Evolutionary conservation across 2,329 filamentous ascomycete species (phyloP).

Genomic region (Stagonosporopsis chrysanthemi): DNA sequence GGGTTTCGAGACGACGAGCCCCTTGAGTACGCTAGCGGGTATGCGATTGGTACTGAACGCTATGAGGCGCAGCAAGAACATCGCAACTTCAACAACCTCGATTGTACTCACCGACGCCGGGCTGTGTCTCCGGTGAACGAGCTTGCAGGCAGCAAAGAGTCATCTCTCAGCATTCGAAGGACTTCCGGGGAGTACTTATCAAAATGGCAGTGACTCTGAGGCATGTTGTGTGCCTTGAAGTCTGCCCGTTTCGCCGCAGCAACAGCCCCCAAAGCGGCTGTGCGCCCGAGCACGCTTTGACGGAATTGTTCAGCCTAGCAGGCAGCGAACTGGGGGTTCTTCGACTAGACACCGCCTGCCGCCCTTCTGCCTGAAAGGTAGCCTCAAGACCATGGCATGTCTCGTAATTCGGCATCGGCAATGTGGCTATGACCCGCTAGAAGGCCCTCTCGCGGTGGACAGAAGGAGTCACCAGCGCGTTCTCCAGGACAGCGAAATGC

Average conservation of each 20-base stretch:
- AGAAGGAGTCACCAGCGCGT: conserved; percentile 38
- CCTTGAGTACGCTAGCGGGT: conserved; percentile 6
- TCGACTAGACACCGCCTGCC: conserved; percentile 24
- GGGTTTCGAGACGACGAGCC: conserved; percentile 8
- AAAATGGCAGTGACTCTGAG: conserved; percentile 20
- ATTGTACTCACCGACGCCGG: conserved; percentile 26
- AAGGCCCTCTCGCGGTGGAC: conserved; percentile 34
- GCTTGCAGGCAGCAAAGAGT: conserved; percentile 26
- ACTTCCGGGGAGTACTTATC: conserved; percentile 41
- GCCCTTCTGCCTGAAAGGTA: conserved; percentile 37
- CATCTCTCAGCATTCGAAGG: conserved; percentile 30
- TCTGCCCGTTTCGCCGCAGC: conserved; percentile 32
- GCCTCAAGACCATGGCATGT: conserved; percentile 30
- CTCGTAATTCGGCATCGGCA: conserved; percentile 28
- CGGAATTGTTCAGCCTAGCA: conserved; percentile 28
- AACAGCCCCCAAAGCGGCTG: conserved; percentile 36
- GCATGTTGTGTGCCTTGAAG: conserved; percentile 36
- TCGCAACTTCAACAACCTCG: conserved; percentile 11
- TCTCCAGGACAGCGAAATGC: conserved; percentile 27
- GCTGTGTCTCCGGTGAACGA: conserved; percentile 45
- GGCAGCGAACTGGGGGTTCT: conserved; percentile 42
- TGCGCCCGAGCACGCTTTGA: conserved; percentile 32
- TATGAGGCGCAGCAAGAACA: conserved; percentile 35
- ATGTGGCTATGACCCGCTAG: conserved; percentile 36
- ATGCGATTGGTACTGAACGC: conserved; percentile 1